Evolutionary conservation across 2,329 filamentous ascomycete species (phyloP).

Genomic region (Aspergillus costaricaensis): DNA sequence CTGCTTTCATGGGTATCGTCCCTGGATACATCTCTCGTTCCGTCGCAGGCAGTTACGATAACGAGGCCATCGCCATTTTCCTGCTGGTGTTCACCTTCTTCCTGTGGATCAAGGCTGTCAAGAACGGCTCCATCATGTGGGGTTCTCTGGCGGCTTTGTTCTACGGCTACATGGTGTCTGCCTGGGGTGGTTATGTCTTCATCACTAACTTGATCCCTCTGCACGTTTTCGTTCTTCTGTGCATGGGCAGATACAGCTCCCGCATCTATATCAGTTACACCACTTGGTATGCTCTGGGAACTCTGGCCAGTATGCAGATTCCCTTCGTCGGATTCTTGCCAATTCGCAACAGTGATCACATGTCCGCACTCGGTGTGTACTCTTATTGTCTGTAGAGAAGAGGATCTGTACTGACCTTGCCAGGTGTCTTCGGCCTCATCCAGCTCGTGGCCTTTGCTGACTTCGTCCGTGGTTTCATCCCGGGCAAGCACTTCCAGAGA

Average conservation of each 20-base stretch:
- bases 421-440: conserved; percentile 91
- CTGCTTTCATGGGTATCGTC: conserved; percentile 94
- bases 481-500: conserved; percentile 90
- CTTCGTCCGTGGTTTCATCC: conserved; percentile 83
- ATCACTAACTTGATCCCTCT: conserved; percentile 96
- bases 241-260: conserved; percentile 95
- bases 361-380: conserved; percentile 83
- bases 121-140: conserved; percentile 96
- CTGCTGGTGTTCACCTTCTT: conserved; percentile 97
- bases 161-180: conserved; percentile 99
- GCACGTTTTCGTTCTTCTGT: conserved; percentile 89
- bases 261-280: conserved; percentile 95
- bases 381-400: not conserved
- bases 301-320: conserved; percentile 97
- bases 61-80: conserved; percentile 99
- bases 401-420: conserved; percentile 23
- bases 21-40: conserved; percentile 98
- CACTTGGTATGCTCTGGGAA: conserved; percentile 96
- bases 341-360: conserved; percentile 96
- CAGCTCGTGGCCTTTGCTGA: conserved; percentile 92
- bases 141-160: conserved; percentile 90
- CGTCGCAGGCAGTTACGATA: conserved; percentile 97
- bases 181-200: conserved; percentile 99
- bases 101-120: conserved; percentile 98
- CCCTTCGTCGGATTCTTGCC: conserved; percentile 97